Conservation (phyloP, 2,329 filamentous ascomycete species). For the Cadophora sp. region DNA sequence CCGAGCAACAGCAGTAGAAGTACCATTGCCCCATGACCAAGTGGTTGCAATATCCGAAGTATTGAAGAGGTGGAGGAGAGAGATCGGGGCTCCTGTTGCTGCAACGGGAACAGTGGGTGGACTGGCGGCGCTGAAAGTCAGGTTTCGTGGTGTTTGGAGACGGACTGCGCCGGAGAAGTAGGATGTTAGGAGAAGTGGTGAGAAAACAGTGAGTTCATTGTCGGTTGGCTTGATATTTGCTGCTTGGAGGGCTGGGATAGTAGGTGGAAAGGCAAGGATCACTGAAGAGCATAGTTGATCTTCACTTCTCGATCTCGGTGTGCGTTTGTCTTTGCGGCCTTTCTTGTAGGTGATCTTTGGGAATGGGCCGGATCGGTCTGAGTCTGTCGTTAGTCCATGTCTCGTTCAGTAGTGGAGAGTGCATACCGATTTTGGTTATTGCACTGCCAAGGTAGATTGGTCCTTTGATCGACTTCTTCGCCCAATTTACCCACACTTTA, state of each 20-base stretch:
- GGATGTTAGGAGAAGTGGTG: neutral
- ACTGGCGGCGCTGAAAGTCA: conserved; percentile 17
- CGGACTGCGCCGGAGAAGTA: conserved; percentile 21
- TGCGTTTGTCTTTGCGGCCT: neutral
- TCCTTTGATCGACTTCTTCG: conserved; percentile 14
- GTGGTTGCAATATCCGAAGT: conserved; percentile 17
- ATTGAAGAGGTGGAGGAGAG: neutral
- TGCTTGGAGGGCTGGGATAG: conserved; percentile 17
- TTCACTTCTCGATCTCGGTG: neutral
- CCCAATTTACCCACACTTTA: conserved; percentile 15
- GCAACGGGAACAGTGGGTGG: conserved; percentile 7
- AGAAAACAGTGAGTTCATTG: conserved; percentile 15
- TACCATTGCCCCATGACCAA: conserved; percentile 20
- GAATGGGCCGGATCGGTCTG: conserved; percentile 12
- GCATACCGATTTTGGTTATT: conserved; percentile 17
- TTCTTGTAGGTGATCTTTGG: conserved; percentile 11
- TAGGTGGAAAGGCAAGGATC: conserved; percentile 22
- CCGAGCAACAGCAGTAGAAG: conserved; percentile 4
- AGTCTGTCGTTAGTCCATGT: neutral
- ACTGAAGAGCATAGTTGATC: conserved; percentile 17
- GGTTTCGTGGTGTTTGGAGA: conserved; percentile 12
- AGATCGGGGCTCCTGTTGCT: conserved; percentile 13
- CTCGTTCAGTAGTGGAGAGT: too few species aligned
- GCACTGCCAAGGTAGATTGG: conserved; percentile 11
- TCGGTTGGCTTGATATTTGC: neutral